Evolutionary conservation across 495 filamentous ascomycete species (phyloP).

Genomic region (Neurospora intermedia): DNA sequence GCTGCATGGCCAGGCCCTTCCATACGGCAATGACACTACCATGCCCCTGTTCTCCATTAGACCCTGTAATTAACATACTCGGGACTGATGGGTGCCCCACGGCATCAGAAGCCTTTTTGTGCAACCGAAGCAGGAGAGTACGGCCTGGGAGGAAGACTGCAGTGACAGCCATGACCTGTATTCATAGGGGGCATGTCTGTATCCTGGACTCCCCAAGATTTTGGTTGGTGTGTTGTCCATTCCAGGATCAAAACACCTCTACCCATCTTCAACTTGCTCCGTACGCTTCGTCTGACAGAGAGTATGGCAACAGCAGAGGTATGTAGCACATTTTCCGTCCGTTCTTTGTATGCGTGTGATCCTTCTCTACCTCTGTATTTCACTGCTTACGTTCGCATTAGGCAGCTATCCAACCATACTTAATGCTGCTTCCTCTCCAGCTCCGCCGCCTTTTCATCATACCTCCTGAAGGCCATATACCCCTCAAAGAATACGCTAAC

Average conservation of each 20-base stretch:
- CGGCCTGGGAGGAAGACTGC: neutral
- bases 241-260: neutral
- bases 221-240: too few species aligned
- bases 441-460: constrained; percentile 26
- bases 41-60: too few species aligned
- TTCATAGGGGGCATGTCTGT: neutral
- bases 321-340: neutral
- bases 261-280: neutral
- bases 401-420: neutral
- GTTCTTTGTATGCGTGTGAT: neutral
- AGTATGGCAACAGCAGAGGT: neutral
- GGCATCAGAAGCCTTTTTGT: neutral
- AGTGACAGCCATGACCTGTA: neutral
- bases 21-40: neutral
- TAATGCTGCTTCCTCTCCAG: constrained; percentile 10
- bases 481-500: constrained; percentile 31
- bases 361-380: neutral
- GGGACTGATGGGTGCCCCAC: neutral
- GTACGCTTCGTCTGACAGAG: neutral
- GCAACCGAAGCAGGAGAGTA: neutral
- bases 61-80: neutral
- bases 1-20: neutral
- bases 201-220: neutral
- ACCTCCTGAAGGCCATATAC: constrained; percentile 23
- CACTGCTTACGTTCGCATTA: neutral